These are phyloP conservation scores for Beauveria brongniartii DNA, from an alignment of 2,329 filamentous ascomycete species.

Conservation along the genomic window DNA sequence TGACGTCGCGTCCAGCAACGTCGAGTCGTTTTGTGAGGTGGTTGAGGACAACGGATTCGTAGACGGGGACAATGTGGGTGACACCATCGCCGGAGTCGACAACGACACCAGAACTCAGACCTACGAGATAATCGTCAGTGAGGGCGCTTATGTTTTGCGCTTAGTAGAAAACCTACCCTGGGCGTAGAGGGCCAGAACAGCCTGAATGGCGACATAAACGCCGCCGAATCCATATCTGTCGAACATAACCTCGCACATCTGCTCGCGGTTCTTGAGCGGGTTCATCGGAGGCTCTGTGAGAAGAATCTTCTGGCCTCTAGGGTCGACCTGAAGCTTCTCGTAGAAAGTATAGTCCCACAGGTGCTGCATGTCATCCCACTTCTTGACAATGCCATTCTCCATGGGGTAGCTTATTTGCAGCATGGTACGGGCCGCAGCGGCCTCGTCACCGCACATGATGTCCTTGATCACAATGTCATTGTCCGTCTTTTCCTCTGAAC, in stretches of 20 bases:
- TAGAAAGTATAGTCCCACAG: conserved; percentile 98
- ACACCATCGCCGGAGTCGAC: conserved; percentile 98
- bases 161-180: conserved; percentile 55
- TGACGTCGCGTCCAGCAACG: conserved; percentile 93
- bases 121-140: conserved; percentile 31
- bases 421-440: conserved; percentile 90
- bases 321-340: conserved; percentile 92
- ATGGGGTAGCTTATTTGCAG: conserved; percentile 98
- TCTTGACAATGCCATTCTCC: conserved; percentile 99
- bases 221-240: conserved; percentile 93
- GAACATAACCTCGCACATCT: conserved; percentile 99
- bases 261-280: conserved; percentile 89
- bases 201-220: conserved; percentile 96
- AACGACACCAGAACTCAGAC: conserved; percentile 88
- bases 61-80: conserved; percentile 96
- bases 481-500: conserved; percentile 75
- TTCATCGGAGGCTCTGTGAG: conserved; percentile 98
- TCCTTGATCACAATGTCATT: conserved; percentile 72
- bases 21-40: conserved; percentile 91
- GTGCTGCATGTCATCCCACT: conserved; percentile 99
- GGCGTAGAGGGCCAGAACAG: conserved; percentile 89
- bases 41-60: conserved; percentile 95
- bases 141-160: not conserved
- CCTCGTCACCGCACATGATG: conserved; percentile 99
- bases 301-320: conserved; percentile 89